Percentiles rank a stretch among this genome's conserved stretches.
Evolutionary conservation across 179 eudicot genomes (phyloP).

Genomic region (Vitellaria paradoxa): DNA sequence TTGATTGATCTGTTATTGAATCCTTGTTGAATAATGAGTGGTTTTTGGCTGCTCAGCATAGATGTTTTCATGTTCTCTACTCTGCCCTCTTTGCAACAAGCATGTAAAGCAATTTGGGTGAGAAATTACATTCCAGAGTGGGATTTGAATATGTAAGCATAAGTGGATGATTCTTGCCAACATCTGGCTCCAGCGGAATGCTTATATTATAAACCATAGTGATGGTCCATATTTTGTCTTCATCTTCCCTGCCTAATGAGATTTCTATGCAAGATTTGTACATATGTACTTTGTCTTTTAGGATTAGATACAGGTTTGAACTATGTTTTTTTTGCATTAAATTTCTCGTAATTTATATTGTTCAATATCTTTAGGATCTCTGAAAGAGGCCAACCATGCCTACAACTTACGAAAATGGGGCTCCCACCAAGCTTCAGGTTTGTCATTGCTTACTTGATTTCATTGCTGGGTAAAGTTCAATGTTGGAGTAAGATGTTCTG

Average conservation of each 20-base stretch:
- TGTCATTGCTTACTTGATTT: neutral
- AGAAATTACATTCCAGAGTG: neutral
- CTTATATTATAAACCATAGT: too few species aligned
- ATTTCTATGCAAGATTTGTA: too few species aligned
- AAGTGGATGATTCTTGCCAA: neutral
- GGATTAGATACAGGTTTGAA: too few species aligned
- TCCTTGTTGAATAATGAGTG: neutral
- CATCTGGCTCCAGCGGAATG: neutral
- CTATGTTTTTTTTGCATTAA: too few species aligned
- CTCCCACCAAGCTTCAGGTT: conserved; percentile 4
- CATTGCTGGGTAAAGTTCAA: neutral
- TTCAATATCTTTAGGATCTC: neutral
- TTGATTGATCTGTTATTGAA: neutral
- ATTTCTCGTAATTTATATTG: neutral
- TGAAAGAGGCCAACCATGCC: conserved; percentile 6
- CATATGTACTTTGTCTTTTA: too few species aligned
- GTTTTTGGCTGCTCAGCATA: neutral
- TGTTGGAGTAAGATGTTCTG: neutral
- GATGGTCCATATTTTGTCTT: too few species aligned
- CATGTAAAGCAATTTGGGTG: neutral
- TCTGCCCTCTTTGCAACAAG: neutral
- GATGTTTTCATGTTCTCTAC: neutral
- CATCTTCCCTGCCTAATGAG: too few species aligned
- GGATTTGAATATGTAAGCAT: neutral
- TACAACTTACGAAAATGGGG: neutral